These are phyloP conservation scores for Amanita molliuscula DNA, from an alignment of 768 basidiomycete species.

Conservation along the genomic window DNA sequence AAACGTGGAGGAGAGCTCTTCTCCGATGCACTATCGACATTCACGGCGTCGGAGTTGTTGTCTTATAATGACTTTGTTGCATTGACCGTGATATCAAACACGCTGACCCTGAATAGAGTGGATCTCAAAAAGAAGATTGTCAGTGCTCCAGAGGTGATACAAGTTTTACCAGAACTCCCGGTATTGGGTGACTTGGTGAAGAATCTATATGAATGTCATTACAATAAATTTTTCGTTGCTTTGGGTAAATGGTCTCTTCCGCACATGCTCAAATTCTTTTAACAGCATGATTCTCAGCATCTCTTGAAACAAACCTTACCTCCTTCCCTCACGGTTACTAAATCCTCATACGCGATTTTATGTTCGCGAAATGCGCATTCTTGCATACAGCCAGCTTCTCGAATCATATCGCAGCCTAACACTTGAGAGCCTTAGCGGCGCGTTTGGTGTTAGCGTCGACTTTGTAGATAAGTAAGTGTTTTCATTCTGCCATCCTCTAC, in stretches of 20 bases:
- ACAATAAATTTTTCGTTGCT: constrained; percentile 88
- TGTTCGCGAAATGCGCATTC: constrained; percentile 92
- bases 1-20: constrained; percentile 77
- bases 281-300: constrained; percentile 35
- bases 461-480: constrained; percentile 76
- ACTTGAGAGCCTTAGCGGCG: constrained; percentile 70
- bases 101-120: constrained; percentile 66
- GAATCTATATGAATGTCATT: constrained; percentile 87
- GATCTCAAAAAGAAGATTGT: constrained; percentile 95
- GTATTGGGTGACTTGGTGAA: constrained; percentile 75
- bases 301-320: constrained; percentile 82
- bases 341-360: constrained; percentile 84
- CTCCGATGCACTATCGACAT: constrained; percentile 87
- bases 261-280: background rate
- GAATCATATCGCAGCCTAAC: constrained; percentile 88
- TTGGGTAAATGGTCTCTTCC: constrained; percentile 42
- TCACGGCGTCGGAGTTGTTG: constrained; percentile 86
- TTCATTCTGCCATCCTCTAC: background rate
- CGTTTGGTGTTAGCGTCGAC: constrained; percentile 83
- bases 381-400: constrained; percentile 86
- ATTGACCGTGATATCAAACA: constrained; percentile 71
- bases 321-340: constrained; percentile 81
- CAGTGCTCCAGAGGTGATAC: constrained; percentile 76
- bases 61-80: constrained; percentile 86
- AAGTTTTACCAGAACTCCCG: constrained; percentile 75